Conservation (phyloP, 2,329 filamentous ascomycete species). For the Fusarium beomiforme region DNA sequence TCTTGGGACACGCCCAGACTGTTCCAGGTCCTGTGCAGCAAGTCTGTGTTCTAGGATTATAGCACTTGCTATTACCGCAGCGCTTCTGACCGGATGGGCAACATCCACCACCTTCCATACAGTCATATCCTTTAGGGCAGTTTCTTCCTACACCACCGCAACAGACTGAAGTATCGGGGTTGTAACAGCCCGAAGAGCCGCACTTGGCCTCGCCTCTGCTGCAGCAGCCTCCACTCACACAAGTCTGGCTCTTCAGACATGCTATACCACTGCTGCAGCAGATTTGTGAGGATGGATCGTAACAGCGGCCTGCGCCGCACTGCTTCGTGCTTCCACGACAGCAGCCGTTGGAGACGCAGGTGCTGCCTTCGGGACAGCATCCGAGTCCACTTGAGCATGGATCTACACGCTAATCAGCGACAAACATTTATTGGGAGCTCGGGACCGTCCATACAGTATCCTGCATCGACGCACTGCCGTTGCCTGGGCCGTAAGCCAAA, state of each 20-base stretch:
- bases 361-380: slow-evolving; percentile 4
- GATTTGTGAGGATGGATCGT: not conserved
- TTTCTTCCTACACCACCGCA: not conserved
- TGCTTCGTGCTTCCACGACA: not conserved
- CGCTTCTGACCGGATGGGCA: slow-evolving; percentile 7
- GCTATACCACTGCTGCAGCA: not conserved
- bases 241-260: not conserved
- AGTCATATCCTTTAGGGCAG: slow-evolving; percentile 1
- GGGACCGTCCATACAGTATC: not conserved
- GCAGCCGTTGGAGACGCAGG: not conserved
- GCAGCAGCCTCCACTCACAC: slow-evolving; percentile 1
- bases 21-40: not conserved
- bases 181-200: not conserved
- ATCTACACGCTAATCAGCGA: not conserved
- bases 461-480: not conserved
- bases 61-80: slow-evolving; percentile 9
- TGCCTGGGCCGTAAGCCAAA: not conserved
- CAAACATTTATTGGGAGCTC: fast-evolving
- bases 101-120: slow-evolving; percentile 2
- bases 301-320: not conserved
- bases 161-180: not conserved
- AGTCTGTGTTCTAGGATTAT: not conserved
- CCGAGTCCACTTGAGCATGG: not conserved
- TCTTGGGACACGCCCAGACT: not conserved
- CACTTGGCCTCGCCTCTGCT: not conserved